Evolutionary conservation across 352 stramenopile genomes (phyloP).

Genomic region (Halophytophthora polymorphica): DNA sequence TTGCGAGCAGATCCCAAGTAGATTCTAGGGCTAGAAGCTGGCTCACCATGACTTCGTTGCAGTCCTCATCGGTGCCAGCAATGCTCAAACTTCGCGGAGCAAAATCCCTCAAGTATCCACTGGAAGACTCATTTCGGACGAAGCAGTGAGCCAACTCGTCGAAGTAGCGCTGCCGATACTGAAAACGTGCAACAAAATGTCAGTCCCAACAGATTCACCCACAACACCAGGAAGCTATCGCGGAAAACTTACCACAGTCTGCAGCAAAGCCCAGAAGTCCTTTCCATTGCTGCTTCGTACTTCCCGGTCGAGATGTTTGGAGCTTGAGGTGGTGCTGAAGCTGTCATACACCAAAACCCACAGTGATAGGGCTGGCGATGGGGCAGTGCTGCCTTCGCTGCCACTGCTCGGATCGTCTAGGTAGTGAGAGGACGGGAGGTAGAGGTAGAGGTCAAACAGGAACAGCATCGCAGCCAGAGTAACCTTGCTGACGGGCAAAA

Average conservation of each 20-base stretch:
- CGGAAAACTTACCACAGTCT: constrained; percentile 19
- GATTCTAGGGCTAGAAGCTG: constrained; percentile 27
- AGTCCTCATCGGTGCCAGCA: background rate
- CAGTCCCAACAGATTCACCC: background rate
- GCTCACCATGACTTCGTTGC: constrained; percentile 24
- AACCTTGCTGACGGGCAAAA: constrained; percentile 39
- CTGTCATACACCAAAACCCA: constrained; percentile 55
- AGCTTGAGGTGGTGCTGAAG: constrained; percentile 18
- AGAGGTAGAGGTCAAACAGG: constrained; percentile 67
- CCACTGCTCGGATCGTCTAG: constrained; percentile 7
- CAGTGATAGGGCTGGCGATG: constrained; percentile 45
- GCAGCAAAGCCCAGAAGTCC: constrained; percentile 55
- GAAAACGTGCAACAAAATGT: background rate
- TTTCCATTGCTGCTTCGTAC: constrained; percentile 25
- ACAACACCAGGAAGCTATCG: too few relatives aligned
- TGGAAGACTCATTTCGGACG: constrained; percentile 1
- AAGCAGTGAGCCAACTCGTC: constrained; percentile 7
- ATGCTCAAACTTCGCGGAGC: background rate
- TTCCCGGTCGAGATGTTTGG: constrained; percentile 19
- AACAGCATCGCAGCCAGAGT: constrained; percentile 59
- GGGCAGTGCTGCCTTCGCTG: background rate
- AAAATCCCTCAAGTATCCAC: constrained; percentile 1
- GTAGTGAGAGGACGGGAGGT: constrained; percentile 62
- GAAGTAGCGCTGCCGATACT: constrained; percentile 14
- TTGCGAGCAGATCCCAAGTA: constrained; percentile 24